A percentile compares a stretch with the other conserved stretches of the same genome.
Evolutionary conservation across 2,329 filamentous ascomycete species (phyloP).

Genomic region (Lasiodiplodia sp.): DNA sequence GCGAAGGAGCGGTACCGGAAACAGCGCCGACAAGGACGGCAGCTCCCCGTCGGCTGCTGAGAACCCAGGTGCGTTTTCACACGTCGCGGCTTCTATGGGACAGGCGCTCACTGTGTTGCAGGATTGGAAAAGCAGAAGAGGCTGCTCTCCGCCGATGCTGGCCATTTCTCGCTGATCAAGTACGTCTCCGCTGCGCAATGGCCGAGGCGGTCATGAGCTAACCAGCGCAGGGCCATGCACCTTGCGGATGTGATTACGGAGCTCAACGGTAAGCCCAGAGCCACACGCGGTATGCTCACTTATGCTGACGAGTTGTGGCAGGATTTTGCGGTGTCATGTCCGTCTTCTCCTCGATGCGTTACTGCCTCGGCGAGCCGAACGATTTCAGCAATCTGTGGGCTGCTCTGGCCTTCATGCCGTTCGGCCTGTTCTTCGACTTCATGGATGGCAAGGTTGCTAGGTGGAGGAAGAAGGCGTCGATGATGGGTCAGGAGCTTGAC

Average conservation of each 20-base stretch:
- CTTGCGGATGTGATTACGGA: slow-evolving; percentile 85
- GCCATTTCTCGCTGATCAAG: slow-evolving; percentile 71
- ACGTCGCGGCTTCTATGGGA: slow-evolving; percentile 3
- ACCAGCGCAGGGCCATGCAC: slow-evolving; percentile 63
- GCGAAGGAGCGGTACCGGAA: slow-evolving; percentile 64
- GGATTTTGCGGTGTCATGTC: slow-evolving; percentile 93
- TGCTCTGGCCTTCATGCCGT: slow-evolving; percentile 86
- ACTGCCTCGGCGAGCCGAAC: slow-evolving; percentile 74
- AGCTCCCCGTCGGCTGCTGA: slow-evolving; percentile 54
- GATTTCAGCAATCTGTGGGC: slow-evolving; percentile 76
- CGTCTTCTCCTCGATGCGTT: slow-evolving; percentile 92
- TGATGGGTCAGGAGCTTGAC: slow-evolving; percentile 98
- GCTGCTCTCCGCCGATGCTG: slow-evolving; percentile 72
- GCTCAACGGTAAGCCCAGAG: slow-evolving; percentile 66
- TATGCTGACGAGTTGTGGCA: slow-evolving; percentile 38
- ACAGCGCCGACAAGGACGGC: slow-evolving; percentile 57
- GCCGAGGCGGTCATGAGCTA: slow-evolving; percentile 28
- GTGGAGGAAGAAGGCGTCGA: slow-evolving; percentile 94
- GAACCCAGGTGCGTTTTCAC: slow-evolving; percentile 32
- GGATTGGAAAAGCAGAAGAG: slow-evolving; percentile 78
- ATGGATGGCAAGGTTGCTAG: slow-evolving; percentile 96
- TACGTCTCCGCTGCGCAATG: slow-evolving; percentile 33
- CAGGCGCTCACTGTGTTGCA: slow-evolving; percentile 43
- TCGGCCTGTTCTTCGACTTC: slow-evolving; percentile 96
- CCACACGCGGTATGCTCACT: background rate